Evolutionary conservation across 2,329 filamentous ascomycete genomes (phyloP).

Genomic region (Torrubiellomyces zombiae): DNA sequence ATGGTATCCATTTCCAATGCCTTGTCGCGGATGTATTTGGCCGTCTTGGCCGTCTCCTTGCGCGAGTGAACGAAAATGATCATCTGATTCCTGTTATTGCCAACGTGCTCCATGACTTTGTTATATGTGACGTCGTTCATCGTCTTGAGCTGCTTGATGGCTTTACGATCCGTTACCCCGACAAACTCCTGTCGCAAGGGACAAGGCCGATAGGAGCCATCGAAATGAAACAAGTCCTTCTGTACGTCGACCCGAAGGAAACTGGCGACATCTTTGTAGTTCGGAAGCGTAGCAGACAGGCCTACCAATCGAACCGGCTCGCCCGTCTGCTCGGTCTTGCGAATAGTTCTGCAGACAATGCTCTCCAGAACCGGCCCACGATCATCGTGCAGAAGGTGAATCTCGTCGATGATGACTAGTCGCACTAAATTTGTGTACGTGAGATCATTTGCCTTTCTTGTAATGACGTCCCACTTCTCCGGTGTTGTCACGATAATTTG

Average conservation of each 20-base stretch:
- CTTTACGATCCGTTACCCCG: conserved; percentile 91
- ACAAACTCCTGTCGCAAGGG: conserved; percentile 94
- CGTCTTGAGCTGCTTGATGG: conserved; percentile 95
- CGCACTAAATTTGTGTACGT: conserved; percentile 97
- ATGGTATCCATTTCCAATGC: conserved; percentile 95
- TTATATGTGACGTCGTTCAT: conserved; percentile 99
- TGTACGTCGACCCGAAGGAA: conserved; percentile 79
- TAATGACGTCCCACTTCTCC: conserved; percentile 99
- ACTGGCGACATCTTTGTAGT: conserved; percentile 89
- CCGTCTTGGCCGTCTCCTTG: conserved; percentile 96
- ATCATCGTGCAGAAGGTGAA: conserved; percentile 93
- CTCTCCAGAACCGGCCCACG: conserved; percentile 93
- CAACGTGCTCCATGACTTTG: conserved; percentile 93
- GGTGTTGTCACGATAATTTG: conserved; percentile 97
- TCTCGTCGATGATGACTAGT: conserved; percentile 92
- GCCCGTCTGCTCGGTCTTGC: conserved; percentile 83
- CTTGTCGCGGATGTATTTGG: conserved; percentile 89
- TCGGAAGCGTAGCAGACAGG: conserved; percentile 86
- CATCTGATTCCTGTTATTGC: conserved; percentile 89
- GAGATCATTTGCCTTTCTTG: conserved; percentile 87
- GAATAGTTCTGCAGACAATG: conserved; percentile 86
- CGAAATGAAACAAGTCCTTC: conserved; percentile 90
- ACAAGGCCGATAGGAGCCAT: conserved; percentile 84
- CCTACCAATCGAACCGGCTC: conserved; percentile 85
- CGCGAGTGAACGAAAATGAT: conserved; percentile 96